Evolutionary conservation across 2,329 filamentous ascomycete species (phyloP).

Genomic region (Fusarium liriodendri): DNA sequence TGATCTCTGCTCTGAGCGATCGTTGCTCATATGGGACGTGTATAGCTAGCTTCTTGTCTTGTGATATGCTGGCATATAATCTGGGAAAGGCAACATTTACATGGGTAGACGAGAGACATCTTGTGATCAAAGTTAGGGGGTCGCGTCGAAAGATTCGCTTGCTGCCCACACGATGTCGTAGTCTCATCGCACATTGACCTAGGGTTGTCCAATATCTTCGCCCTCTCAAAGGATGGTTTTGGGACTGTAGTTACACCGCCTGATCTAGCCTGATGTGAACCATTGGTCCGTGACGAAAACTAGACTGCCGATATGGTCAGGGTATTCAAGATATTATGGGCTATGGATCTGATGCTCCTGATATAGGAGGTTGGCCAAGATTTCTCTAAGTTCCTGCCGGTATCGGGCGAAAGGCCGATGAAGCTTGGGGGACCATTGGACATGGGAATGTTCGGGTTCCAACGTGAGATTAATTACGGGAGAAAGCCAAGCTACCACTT

Average conservation of each 20-base stretch:
- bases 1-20: slow-evolving; percentile 46
- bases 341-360: neutral
- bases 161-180: neutral
- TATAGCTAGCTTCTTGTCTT: slow-evolving; percentile 13
- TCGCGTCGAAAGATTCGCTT: too few species aligned
- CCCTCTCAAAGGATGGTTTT: slow-evolving; percentile 27
- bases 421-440: too few species aligned
- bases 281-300: slow-evolving; percentile 30
- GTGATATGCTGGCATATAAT: slow-evolving; percentile 25
- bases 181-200: neutral
- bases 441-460: too few species aligned
- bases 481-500: neutral
- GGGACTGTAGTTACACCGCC: slow-evolving; percentile 13
- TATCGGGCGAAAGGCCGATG: slow-evolving; percentile 12
- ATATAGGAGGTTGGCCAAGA: neutral
- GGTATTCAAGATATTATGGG: neutral
- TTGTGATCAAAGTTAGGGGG: too few species aligned
- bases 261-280: slow-evolving; percentile 15
- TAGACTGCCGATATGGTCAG: slow-evolving; percentile 29
- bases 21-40: slow-evolving; percentile 28
- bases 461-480: too few species aligned
- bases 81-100: slow-evolving; percentile 13
- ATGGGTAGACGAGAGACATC: neutral
- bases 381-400: neutral
- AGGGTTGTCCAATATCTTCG: slow-evolving; percentile 33